Conservation (phyloP, 1,284 basidiomycete genomes). For the Papiliotrema nemorosa region DNA sequence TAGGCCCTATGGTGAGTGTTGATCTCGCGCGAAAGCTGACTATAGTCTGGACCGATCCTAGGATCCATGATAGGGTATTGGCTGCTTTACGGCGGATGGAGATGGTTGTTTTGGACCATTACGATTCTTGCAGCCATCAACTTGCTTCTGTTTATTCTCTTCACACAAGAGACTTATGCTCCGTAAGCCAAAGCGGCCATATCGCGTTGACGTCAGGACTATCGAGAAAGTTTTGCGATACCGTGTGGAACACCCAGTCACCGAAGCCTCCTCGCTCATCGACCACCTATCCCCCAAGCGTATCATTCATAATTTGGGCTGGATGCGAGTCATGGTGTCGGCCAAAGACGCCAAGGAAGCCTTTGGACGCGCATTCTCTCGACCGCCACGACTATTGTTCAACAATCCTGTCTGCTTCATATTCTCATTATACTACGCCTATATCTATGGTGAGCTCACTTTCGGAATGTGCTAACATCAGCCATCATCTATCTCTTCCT, state of each 20-base stretch:
- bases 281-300: slow-evolving; percentile 18
- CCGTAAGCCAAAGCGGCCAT: slow-evolving; percentile 24
- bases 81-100: slow-evolving; percentile 40
- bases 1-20: slow-evolving; percentile 43
- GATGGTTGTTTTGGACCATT: slow-evolving; percentile 46
- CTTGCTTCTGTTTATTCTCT: slow-evolving; percentile 25
- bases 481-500: slow-evolving; percentile 50
- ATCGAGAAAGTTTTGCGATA: slow-evolving; percentile 38
- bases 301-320: slow-evolving; percentile 24
- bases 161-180: slow-evolving; percentile 46
- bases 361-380: slow-evolving; percentile 39
- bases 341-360: slow-evolving; percentile 22
- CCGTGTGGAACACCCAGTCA: slow-evolving; percentile 17
- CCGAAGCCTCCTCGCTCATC: slow-evolving; percentile 8
- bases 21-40: background rate
- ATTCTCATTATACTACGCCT: slow-evolving; percentile 52
- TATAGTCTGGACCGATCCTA: slow-evolving; percentile 36
- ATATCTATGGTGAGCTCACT: slow-evolving; percentile 48
- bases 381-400: slow-evolving; percentile 49
- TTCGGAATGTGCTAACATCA: slow-evolving; percentile 8
- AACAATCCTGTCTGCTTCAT: slow-evolving; percentile 49
- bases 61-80: slow-evolving; percentile 47
- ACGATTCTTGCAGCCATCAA: slow-evolving; percentile 42
- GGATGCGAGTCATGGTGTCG: slow-evolving; percentile 42
- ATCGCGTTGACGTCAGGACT: slow-evolving; percentile 17